Base-by-base conservation (phyloP, 78 protist genomes). In the Bodo saltans region DNA sequence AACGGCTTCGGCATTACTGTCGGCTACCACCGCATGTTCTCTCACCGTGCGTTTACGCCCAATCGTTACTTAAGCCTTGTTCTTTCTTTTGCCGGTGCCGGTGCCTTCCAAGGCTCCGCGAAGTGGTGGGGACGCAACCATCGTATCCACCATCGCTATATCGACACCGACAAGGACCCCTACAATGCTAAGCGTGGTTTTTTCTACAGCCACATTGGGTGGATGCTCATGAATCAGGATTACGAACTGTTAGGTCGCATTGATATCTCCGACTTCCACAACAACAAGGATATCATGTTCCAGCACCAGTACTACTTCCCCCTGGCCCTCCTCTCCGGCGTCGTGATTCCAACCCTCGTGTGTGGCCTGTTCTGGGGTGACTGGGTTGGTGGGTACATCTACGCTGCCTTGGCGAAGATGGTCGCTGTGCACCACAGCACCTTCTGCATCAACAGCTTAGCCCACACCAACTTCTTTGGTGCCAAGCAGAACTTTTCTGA, bases 121-220 rank as follows among this genome's bases (percentile, higher is more conserved):
- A 39, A 74, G 34, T 86, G 88, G 84, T 92, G 96, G 95, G 73
- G 87, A 42, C 84, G 83, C 12, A 90, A 88, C 42, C 96, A 93
- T 86, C 88, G 95, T 41, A 90, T 88, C n/a, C 96, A 93, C 82
- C 96, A 93, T 89, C 74, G 91, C n/a, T 90, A 88, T 89, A 83
- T 90, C 30, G 96, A 93, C 85, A 92, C 95, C 23, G 87, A 85
- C 70, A 83, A 86, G 39, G 96, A 93, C 70, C 96, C 96, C 42
- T 93, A 93, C 82, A 70, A 78, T 39, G 85, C 83, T 29, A 83
- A 52, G 47, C 41, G 74, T 27, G 93, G 94, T 2, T 87, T 93
- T 86, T 84, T 72, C 67, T 87, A 60, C n/a, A 88, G 94, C 27
- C 96, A 93, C 75, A 68, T 91, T 71, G 96, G 96, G 29, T 93